Percentiles rank a stretch among this genome's conserved stretches.
Conservation (phyloP, 768 basidiomycete species). For the Russula sp. region DNA sequence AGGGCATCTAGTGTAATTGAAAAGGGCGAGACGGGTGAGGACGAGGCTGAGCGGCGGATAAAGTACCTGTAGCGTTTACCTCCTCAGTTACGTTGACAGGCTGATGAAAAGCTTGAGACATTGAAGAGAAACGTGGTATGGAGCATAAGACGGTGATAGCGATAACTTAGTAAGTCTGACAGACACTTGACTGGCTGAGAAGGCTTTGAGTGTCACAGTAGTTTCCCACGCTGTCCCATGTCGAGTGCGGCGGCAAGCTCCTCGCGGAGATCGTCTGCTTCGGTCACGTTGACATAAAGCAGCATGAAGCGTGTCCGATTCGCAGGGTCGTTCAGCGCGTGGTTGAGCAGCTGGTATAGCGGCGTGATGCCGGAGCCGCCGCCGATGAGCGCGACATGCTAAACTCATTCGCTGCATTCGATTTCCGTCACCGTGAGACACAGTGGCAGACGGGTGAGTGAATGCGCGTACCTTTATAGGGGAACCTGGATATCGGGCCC, state of each 20-base stretch:
- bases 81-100: no score
- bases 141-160: no score
- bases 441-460: not conserved
- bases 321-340: conserved; percentile 61
- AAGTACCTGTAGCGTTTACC: no score
- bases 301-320: conserved; percentile 96
- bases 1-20: no score
- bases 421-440: not conserved
- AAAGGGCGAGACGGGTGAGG: no score
- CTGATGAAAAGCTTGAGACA: no score
- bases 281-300: conserved; percentile 85
- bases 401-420: conserved; percentile 63
- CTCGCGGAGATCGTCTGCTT: conserved; percentile 82
- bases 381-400: conserved; percentile 82
- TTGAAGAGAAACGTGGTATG: no score
- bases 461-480: conserved; percentile 60
- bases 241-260: conserved; percentile 76
- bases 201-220: conserved; percentile 37
- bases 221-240: conserved; percentile 12
- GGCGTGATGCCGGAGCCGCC: conserved; percentile 94
- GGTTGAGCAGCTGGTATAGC: conserved; percentile 72
- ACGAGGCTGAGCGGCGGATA: no score
- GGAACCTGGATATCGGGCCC: conserved; percentile 85
- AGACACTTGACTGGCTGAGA: no score
- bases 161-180: no score